These are phyloP conservation scores for Sesbania bispinosa DNA, from an alignment of 306 rosid species.

Conservation along the genomic window DNA sequence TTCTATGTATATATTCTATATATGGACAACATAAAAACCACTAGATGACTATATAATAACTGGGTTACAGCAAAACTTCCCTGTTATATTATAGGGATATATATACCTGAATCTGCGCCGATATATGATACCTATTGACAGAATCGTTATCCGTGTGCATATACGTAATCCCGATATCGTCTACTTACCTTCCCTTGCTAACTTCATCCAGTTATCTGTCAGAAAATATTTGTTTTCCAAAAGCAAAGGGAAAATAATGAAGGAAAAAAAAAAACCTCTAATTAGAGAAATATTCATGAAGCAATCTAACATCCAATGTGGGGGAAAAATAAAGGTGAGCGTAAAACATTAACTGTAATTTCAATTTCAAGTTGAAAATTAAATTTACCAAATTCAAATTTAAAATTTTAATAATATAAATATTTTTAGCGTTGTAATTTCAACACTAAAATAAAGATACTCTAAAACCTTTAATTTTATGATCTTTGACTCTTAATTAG, in stretches of 20 bases:
- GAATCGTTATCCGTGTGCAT: conserved; percentile 15
- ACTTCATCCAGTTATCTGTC: conserved; percentile 37
- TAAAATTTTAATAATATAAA: too few relatives aligned
- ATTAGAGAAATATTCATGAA: background rate
- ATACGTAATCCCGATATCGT: conserved; percentile 9
- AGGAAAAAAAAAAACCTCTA: background rate
- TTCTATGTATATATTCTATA: background rate
- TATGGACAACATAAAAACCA: conserved; percentile 12
- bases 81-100: conserved; percentile 22
- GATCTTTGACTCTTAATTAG: background rate
- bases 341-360: too few relatives aligned
- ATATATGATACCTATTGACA: conserved; percentile 10
- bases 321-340: background rate
- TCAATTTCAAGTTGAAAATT: too few relatives aligned
- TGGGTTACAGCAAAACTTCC: conserved; percentile 26
- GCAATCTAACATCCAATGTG: background rate
- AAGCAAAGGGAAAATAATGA: background rate
- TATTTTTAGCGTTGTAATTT: too few relatives aligned
- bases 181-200: conserved; percentile 24
- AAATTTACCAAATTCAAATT: too few relatives aligned
- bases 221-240: background rate
- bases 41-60: conserved; percentile 23
- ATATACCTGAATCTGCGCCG: conserved; percentile 18
- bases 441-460: too few relatives aligned
- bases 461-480: too few relatives aligned